Conservation (phyloP, 371 early-diverging fungal species). For the Lichtheimia ramosa region DNA sequence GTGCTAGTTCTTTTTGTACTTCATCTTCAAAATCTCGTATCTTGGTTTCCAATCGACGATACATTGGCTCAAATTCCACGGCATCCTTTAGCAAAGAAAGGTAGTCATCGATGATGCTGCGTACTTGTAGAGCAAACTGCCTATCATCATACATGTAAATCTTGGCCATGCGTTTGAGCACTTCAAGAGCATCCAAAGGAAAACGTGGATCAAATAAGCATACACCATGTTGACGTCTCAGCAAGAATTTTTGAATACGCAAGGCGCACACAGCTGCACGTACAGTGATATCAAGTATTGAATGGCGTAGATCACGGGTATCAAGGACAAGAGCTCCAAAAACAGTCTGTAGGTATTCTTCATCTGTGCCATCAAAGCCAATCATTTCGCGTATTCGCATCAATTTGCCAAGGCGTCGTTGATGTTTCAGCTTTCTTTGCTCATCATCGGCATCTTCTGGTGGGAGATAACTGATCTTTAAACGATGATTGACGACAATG, state of each 20-base stretch:
- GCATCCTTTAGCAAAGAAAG: neutral
- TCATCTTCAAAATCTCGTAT: too few relatives aligned
- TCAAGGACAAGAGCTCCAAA: neutral
- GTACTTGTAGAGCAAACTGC: neutral
- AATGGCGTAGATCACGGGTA: slow-evolving; percentile 10
- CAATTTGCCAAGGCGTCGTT: slow-evolving; percentile 8
- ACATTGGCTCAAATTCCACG: neutral
- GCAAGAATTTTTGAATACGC: slow-evolving; percentile 16
- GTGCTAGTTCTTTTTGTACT: too few relatives aligned
- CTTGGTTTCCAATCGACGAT: too few relatives aligned
- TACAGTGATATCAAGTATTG: slow-evolving; percentile 17
- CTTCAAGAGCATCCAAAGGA: neutral
- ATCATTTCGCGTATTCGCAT: neutral
- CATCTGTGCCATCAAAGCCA: slow-evolving; percentile 16
- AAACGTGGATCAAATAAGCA: neutral
- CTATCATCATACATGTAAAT: slow-evolving; percentile 1
- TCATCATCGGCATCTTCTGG: neutral
- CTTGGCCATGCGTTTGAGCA: slow-evolving; percentile 1
- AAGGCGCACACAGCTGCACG: slow-evolving; percentile 17
- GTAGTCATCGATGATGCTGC: neutral
- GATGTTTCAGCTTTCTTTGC: neutral
- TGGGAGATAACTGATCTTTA: neutral
- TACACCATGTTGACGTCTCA: neutral
- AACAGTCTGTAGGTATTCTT: slow-evolving; percentile 16
- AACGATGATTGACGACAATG: slow-evolving; percentile 5